Base-by-base conservation (phyloP, 768 basidiomycete species). In the Russula vinacea region DNA sequence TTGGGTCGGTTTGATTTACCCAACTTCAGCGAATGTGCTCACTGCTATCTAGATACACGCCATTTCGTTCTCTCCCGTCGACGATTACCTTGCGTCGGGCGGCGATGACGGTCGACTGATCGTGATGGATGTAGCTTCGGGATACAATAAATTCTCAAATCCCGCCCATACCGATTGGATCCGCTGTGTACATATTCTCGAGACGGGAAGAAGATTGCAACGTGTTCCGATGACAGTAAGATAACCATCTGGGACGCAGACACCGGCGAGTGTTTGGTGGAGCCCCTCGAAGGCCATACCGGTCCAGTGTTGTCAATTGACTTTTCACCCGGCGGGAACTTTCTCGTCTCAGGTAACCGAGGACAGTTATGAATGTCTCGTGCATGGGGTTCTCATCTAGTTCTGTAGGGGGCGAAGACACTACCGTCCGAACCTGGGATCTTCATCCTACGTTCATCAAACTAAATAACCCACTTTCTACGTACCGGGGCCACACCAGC, bases 401-500 rank as follows among this genome's bases (percentile, higher is more conserved):
- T 9, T 1, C 62, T 74, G 16, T 9, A 56, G 55, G 60, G 22
- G 51, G 39, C 33, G 17, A 33, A 13, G 64, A 65, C 33, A 9
- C 10, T 2, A 65, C 64, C 0, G 33, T 65, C 16, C 54, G 45
- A n/a, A 35, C 61, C 0, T 62, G 61, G 61, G 61, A 56, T 40
- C 33, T 53, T 49, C 45, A 29, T 13, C 44, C 60, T 17, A 17
- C 35, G 17, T 47, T 39, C 60, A 32, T 22, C 35, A 49, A 45
- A 33, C 44, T 62, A 32, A 39, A 47, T 45, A 61, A 54, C 19
- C 60, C 49, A 2, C 49, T 52, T 14, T 32, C 37, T 9, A 44
- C 33, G 1, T 62, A 62, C 33, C 33, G 4, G 33, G 65, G 66
- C 80, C 26, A 72, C 75, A 49, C n/a, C 5, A 33, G 52, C 53